Base-by-base conservation (phyloP, 305 asterid genomes). In the Stenogyne calaminthoides region DNA sequence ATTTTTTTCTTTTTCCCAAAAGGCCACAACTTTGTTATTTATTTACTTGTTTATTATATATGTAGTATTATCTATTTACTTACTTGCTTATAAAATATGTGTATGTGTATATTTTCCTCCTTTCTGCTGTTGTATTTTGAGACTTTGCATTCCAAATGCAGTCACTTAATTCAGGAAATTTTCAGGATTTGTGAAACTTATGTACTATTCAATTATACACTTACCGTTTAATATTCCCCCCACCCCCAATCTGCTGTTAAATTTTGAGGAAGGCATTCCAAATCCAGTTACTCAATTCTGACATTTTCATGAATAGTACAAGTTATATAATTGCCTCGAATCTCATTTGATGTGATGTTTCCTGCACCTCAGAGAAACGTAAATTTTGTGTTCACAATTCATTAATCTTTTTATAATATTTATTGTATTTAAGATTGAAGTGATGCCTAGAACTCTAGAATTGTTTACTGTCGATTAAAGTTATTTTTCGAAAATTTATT, bases 401-500 rank as follows among this genome's bases (percentile, higher is more conserved):
- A 27, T 19, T 56, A 12, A 60, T 18, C n/a, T 19, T 51, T 25
- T 47, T 47, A 12, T 10, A 15, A 58, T 39, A 9, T 18, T 36
- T n/a, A 32, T 44, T 37, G 29, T 69, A 64, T 9, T 73, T 22
- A 6, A 42, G 44, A 25, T 42, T 49, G 16, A 62, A 57, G 55
- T 70, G 73, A 55, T 69, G 44, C 59, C 75, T 69, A 46, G 49
- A 62, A 36, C 47, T 51, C 47, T 51, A 22, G 40, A 51, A 32
- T 32, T 44, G 18, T n/a, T 70, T 27, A 25, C 18, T 12, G 62
- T 62, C 39, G 65, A 37, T 76, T 37, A 47, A 20, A 37, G 8
- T 51, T 18, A 51, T 54, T 19, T 69, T 34, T 62, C 62, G 54
- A 12, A 54, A 61, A 29, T 40, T 42, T 57, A 9, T 56, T 56